Evolutionary conservation across 2,329 filamentous ascomycete genomes (phyloP).

Genomic region (Aulographum hederae): DNA sequence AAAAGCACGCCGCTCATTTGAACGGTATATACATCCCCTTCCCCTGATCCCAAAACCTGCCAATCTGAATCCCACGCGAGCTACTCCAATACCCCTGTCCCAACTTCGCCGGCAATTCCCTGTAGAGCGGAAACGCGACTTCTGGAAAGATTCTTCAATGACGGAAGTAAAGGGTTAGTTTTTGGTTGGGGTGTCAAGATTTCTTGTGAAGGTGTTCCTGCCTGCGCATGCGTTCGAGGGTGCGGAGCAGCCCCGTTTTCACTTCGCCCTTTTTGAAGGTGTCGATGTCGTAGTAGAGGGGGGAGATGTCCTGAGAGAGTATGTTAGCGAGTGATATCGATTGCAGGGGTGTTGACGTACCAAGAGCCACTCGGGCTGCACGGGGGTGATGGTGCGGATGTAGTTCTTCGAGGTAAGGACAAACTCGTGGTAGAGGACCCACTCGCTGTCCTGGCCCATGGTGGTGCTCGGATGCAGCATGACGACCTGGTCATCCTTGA

Average conservation of each 20-base stretch:
- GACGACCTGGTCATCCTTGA: constrained; percentile 92
- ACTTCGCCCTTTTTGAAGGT: constrained; percentile 74
- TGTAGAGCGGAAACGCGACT: too few species aligned
- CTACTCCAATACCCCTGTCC: too few species aligned
- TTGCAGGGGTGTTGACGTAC: constrained; percentile 38
- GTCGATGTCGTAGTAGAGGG: constrained; percentile 74
- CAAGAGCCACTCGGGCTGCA: constrained; percentile 87
- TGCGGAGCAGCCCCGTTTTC: constrained; percentile 42
- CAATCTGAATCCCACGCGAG: too few species aligned
- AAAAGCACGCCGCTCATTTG: too few species aligned
- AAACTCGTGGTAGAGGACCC: constrained; percentile 97
- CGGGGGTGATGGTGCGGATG: constrained; percentile 79
- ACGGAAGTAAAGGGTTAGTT: too few species aligned
- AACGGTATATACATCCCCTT: too few species aligned
- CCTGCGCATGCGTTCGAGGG: constrained; percentile 34
- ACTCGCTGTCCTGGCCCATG: constrained; percentile 73
- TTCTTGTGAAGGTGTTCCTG: too few species aligned
- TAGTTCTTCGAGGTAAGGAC: constrained; percentile 97
- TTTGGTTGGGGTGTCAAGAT: too few species aligned
- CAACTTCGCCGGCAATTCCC: too few species aligned
- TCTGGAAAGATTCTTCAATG: too few species aligned
- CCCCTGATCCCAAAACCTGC: too few species aligned
- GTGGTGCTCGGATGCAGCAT: constrained; percentile 88
- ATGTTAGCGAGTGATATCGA: constrained; percentile 13
- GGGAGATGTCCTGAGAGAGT: constrained; percentile 61